A percentile compares a stretch with the other conserved stretches of the same genome.
phyloP scores from a whole-genome alignment of 192 early-diverging fungal genomes.

The Gigaspora rosea region DNA sequence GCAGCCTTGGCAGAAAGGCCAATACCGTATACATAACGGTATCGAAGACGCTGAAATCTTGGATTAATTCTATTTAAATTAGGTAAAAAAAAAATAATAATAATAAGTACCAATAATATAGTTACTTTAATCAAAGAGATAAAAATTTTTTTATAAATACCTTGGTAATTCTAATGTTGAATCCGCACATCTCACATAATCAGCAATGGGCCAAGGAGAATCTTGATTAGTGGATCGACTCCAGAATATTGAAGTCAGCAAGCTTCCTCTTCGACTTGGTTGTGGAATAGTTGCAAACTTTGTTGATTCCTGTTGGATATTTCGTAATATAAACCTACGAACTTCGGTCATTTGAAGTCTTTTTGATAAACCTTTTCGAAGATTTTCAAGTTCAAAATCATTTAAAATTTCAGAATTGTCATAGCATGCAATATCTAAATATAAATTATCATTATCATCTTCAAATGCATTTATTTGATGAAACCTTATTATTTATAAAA shows the following conservation, averaged over 20 bases:
- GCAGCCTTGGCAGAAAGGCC: constrained; percentile 36
- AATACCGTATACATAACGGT: constrained; percentile 43
- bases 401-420: constrained; percentile 59
- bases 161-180: constrained; percentile 42
- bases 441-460: constrained; percentile 59
- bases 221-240: background rate
- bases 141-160: constrained; percentile 9
- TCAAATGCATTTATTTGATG: constrained; percentile 79
- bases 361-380: constrained; percentile 49
- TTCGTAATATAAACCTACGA: constrained; percentile 62
- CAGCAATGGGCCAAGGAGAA: constrained; percentile 15
- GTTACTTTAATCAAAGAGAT: too few relatives aligned
- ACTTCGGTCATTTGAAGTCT: constrained; percentile 54
- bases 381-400: constrained; percentile 55
- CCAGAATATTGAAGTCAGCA: background rate
- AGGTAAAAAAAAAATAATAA: too few relatives aligned
- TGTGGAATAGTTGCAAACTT: constrained; percentile 48
- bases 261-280: background rate
- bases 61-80: constrained; percentile 37
- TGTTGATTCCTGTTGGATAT: constrained; percentile 61
- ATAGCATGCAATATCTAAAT: constrained; percentile 67
- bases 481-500: constrained; percentile 41
- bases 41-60: constrained; percentile 30
- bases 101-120: too few relatives aligned
- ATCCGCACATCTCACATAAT: constrained; percentile 23